Conservation (phyloP, 148 eudicot species). For the Nyssa sinensis region DNA sequence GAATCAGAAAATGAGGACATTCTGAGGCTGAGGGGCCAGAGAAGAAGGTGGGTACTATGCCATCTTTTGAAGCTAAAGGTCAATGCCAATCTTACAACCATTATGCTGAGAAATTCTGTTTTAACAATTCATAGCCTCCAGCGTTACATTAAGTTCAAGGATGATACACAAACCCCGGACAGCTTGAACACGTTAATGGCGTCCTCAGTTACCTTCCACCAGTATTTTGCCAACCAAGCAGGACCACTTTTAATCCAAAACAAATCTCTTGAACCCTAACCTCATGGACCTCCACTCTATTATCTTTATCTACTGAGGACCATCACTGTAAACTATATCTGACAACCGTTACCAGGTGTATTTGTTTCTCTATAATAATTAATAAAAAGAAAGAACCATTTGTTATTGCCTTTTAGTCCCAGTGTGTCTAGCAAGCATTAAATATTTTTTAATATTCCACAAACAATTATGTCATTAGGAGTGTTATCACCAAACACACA, state of each 20-base stretch:
- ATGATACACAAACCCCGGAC: too few species aligned
- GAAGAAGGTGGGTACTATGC: neutral
- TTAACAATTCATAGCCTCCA: neutral
- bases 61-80: neutral
- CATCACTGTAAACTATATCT: too few species aligned
- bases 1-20: neutral
- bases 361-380: neutral
- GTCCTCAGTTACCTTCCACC: too few species aligned
- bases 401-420: neutral
- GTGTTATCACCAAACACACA: neutral
- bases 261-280: neutral
- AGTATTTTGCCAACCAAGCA: neutral
- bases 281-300: neutral
- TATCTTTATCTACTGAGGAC: too few species aligned
- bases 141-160: too few species aligned
- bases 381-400: too few species aligned
- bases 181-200: too few species aligned
- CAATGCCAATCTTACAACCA: conserved; percentile 1
- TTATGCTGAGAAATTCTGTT: neutral
- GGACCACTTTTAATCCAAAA: neutral
- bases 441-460: too few species aligned
- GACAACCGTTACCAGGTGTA: neutral
- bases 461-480: neutral
- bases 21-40: neutral
- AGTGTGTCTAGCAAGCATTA: neutral